These are phyloP conservation scores for Panaeolus cyanescens DNA, from an alignment of 768 basidiomycete species.

Conservation along the genomic window DNA sequence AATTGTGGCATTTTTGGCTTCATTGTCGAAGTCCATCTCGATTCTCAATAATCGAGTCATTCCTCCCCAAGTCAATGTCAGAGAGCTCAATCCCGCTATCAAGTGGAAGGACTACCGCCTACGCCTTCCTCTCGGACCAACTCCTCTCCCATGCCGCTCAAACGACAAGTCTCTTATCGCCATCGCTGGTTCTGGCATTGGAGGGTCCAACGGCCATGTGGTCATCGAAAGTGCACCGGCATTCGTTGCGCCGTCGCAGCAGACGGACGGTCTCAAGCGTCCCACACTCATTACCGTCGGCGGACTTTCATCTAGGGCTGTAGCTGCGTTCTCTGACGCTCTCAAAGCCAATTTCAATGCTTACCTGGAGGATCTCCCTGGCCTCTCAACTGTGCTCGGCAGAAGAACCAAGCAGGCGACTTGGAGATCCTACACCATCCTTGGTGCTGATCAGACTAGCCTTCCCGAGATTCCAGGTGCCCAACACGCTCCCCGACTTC, in stretches of 20 bases:
- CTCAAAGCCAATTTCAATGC: conserved; percentile 5
- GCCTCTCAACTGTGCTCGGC: conserved; percentile 20
- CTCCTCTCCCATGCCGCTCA: conserved; percentile 22
- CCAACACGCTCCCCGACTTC: conserved; percentile 21
- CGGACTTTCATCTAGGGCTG: conserved; percentile 34
- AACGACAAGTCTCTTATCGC: conserved; percentile 34
- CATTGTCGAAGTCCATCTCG: conserved; percentile 42
- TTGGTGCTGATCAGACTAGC: conserved; percentile 31
- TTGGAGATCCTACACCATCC: conserved; percentile 34
- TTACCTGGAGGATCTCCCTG: conserved; percentile 10
- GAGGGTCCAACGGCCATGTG: conserved; percentile 44
- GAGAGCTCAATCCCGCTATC: conserved; percentile 36
- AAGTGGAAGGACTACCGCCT: conserved; percentile 39
- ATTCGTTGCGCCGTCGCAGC: neutral
- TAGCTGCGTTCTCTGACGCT: conserved; percentile 6
- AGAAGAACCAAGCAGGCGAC: conserved; percentile 33
- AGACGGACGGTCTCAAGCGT: neutral
- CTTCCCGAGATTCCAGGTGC: conserved; percentile 27
- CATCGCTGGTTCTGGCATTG: conserved; percentile 45
- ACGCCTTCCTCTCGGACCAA: conserved; percentile 31
- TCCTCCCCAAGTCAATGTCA: conserved; percentile 43
- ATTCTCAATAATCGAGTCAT: conserved; percentile 36
- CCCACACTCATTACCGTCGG: conserved; percentile 34
- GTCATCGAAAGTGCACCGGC: conserved; percentile 37
- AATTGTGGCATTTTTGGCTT: conserved; percentile 45